phyloP scores from a whole-genome alignment of 1,139 yeast genomes.

The Hanseniaspora uvarum region DNA sequence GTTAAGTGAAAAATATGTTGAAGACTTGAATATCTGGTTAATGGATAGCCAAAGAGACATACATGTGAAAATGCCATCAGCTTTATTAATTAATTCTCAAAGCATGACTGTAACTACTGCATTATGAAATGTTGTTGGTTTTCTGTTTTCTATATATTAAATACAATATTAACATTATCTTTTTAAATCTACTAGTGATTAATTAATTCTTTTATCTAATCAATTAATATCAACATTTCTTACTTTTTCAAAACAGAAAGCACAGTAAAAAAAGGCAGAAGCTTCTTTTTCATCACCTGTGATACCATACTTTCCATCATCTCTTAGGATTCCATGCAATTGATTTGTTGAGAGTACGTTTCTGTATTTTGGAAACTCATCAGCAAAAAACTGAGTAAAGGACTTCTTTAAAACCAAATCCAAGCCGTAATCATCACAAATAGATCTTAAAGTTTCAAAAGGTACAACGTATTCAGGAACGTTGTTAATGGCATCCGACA shows the following conservation, averaged over 20 bases:
- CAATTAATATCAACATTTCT: slow-evolving; percentile 22
- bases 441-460: slow-evolving; percentile 69
- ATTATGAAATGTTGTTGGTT: slow-evolving; percentile 18
- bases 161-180: not conserved
- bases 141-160: not conserved
- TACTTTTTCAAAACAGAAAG: slow-evolving; percentile 31
- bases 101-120: slow-evolving; percentile 94
- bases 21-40: slow-evolving; percentile 70
- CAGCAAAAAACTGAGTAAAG: slow-evolving; percentile 72
- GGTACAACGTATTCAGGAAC: slow-evolving; percentile 98
- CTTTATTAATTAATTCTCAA: slow-evolving; percentile 72
- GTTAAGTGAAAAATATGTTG: slow-evolving; percentile 64
- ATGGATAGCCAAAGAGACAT: slow-evolving; percentile 34
- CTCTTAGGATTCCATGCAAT: slow-evolving; percentile 57
- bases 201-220: not conserved
- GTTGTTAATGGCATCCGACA: slow-evolving; percentile 88
- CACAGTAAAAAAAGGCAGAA: slow-evolving; percentile 41
- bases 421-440: slow-evolving; percentile 76
- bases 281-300: slow-evolving; percentile 89
- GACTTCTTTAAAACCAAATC: slow-evolving; percentile 63
- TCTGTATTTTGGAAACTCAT: slow-evolving; percentile 62
- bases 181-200: not conserved
- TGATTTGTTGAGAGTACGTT: slow-evolving; percentile 51
- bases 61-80: slow-evolving; percentile 50
- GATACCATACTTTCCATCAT: slow-evolving; percentile 75